Base-by-base conservation (phyloP, 2,329 filamentous ascomycete genomes). In the Corynespora cassiicola region DNA sequence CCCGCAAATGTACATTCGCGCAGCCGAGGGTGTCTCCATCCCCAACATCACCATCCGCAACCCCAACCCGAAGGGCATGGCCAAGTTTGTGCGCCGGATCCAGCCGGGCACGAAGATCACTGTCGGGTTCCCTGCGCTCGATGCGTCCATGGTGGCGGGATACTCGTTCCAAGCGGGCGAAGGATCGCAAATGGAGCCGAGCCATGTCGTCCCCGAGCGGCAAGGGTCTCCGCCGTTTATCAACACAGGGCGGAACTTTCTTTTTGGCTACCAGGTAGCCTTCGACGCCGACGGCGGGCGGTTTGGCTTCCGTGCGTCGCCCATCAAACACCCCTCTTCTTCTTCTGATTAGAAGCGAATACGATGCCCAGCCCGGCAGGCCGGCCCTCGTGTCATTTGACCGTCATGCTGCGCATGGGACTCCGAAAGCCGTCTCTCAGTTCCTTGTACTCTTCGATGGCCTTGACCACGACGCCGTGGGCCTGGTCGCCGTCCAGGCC, bases 401-500 rank as follows among this genome's bases (percentile, higher is more conserved):
- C 43, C 10, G 62, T 63, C 48, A 54, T 50, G 16, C 50, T 57
- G 21, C 64, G 45, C 62, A 63, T 61, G 3, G 64, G 64, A 32
- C 61, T 66, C 38, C 52, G 55, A 19, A 56, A 63, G 8, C 62
- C 63, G 17, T 66, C 64, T 21, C 63, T 47, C 39, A 67, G 40
- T 40, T 62, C 59, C 61, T 52, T 75, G 51, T 78, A 77, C 46
- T 81, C 78, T 52, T 75, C 75, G 26, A 90, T 74, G 1, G 81
- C 82, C 62, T 90, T 85, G 1, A 87, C 78, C 57, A 92, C 82
- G 23, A 90, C 80, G 7, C 81, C 82, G 66, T 94, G 88, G 65
- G 91, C 87, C 70, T 90, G 80, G 54, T 87, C 76, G 67, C 90
- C 85, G 72, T 84, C 86, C 64, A 92, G 65, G 4, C 88, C 88